Base-by-base conservation (phyloP, 768 basidiomycete species). In the Mycena leptocephala region DNA sequence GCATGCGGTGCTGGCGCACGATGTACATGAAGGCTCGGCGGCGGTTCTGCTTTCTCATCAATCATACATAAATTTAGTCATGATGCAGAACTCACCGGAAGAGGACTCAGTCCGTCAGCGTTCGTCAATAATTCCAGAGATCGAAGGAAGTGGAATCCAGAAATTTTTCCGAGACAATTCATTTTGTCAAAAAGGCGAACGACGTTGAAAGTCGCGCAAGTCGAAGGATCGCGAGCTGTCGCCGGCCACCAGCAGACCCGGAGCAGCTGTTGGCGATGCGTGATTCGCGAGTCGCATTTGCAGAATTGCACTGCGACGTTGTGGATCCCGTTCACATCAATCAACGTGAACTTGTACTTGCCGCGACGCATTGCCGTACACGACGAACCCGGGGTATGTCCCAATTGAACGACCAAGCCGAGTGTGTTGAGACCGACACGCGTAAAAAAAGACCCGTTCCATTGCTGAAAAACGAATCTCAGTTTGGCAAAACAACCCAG, bases 231-330 rank as follows among this genome's bases (percentile, higher is more conserved):
- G 0, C 6, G 13, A 0, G n/a, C 41, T 0, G 75, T 74, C 16
- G 79, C 78, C 0, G 79, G 79, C 53, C 48, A 79, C 75, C 51
- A 75, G 7, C 41, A 20, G 0, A 51, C 56, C 4, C 78, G 51
- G 53, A 80, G 39, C 0, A 79, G 65, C 28, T 80, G 79, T 11
- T 69, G 58, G 0, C 67, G 63, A 22, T 67, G 63, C 18, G 14
- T 18, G 3, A 72, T 32, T 1, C 35, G 56, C 20, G 65, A 14
- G 26, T 68, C 56, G 51, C 71, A 73, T 20, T 30, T 43, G 41
- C 74, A 76, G 26, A 70, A 76, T 1, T 30, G 14, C 2, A 76
- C 32, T 1, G 28, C 16, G 24, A 76, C 55, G 0, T 22, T 30
- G 24, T 66, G 74, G 24, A 76, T 61, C 3, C 74, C 63, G 8